phyloP scores from a whole-genome alignment of 2,329 filamentous ascomycete genomes.

The Drechslerella stenobrocha region DNA sequence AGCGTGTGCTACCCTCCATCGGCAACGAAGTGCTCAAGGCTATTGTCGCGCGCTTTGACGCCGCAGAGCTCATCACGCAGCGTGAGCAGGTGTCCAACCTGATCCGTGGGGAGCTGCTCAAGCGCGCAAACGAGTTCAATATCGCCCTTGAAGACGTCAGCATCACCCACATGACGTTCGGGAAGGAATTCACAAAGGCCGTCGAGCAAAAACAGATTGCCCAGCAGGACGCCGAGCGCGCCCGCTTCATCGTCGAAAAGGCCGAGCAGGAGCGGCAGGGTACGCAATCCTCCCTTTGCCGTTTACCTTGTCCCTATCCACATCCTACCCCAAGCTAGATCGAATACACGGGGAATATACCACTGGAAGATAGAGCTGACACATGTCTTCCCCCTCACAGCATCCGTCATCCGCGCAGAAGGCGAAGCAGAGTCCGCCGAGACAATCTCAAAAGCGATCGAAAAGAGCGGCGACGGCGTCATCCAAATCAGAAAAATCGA shows the following conservation, averaged over 20 bases:
- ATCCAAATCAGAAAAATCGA: constrained; percentile 97
- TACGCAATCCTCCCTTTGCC: constrained; percentile 59
- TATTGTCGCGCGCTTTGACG: constrained; percentile 98
- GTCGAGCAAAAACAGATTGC: constrained; percentile 99
- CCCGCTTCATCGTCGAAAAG: constrained; percentile 96
- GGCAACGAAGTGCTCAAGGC: constrained; percentile 99
- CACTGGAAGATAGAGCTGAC: too few species aligned
- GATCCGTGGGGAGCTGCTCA: constrained; percentile 88
- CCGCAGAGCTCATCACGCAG: constrained; percentile 97
- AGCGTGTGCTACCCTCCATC: constrained; percentile 96
- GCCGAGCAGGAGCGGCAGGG: constrained; percentile 98
- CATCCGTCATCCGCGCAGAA: constrained; percentile 85
- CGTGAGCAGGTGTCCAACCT: constrained; percentile 94
- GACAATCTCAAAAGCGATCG: constrained; percentile 89
- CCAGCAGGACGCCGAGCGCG: constrained; percentile 96
- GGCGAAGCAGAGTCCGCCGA: constrained; percentile 97
- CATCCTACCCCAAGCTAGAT: too few species aligned
- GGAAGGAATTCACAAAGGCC: constrained; percentile 96
- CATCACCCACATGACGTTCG: constrained; percentile 99
- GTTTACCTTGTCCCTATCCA: too few species aligned
- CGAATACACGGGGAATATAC: too few species aligned
- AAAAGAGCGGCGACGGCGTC: constrained; percentile 88
- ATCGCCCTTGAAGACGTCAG: constrained; percentile 98
- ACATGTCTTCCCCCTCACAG: constrained; percentile 8
- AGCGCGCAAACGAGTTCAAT: constrained; percentile 95